Percentiles rank a stretch among this genome's conserved stretches.
Evolutionary conservation across 306 rosid species (phyloP).

Genomic region (Vigna angularis): DNA sequence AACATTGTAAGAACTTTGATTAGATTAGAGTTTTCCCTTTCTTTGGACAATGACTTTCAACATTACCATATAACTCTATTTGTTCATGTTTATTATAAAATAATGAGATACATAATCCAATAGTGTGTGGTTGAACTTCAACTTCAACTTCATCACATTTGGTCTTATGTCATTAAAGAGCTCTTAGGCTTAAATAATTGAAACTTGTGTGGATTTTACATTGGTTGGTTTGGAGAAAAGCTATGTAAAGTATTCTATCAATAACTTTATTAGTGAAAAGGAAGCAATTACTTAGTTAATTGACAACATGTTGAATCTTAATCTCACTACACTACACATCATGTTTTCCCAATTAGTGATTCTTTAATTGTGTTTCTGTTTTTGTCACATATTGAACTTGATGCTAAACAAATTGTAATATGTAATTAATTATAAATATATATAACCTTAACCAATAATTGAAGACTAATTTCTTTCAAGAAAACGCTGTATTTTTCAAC

Average conservation of each 20-base stretch:
- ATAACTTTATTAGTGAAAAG: slow-evolving; percentile 20
- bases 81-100: not conserved
- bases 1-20: not conserved
- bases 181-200: slow-evolving; percentile 17
- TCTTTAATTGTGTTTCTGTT: not conserved
- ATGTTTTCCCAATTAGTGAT: not conserved
- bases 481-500: no score
- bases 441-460: no score
- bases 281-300: slow-evolving; percentile 26
- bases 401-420: not conserved
- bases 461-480: no score
- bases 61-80: not conserved
- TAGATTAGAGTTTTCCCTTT: not conserved
- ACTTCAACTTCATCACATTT: not conserved
- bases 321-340: slow-evolving; percentile 6
- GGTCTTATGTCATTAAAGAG: slow-evolving; percentile 16
- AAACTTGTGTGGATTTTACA: not conserved
- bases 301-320: not conserved
- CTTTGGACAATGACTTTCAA: slow-evolving; percentile 38
- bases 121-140: not conserved
- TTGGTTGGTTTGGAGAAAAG: not conserved
- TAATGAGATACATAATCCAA: slow-evolving; percentile 27
- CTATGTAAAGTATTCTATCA: not conserved
- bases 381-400: no score
- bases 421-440: not conserved